Base-by-base conservation (phyloP, 768 basidiomycete species). In the Tylopilus balloui region DNA sequence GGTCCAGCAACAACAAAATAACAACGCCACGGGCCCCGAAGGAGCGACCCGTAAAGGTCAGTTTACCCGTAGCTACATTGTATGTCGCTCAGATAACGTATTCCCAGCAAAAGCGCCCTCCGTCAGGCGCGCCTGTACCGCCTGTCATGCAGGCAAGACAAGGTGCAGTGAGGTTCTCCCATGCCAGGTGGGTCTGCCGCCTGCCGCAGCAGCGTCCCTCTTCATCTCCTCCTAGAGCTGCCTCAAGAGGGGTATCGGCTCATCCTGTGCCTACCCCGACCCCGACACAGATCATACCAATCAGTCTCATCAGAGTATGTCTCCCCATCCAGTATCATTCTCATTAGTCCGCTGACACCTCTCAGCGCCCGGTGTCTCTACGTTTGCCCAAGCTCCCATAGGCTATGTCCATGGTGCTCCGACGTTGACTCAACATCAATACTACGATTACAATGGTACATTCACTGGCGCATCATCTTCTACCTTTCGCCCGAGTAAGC, bases 61-160 rank as follows among this genome's bases (percentile, higher is more conserved):
- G 78, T 76, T 52, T 52, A 47, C 28, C 44, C 42, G 47, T 55
- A 52, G 51, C 47, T 41, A 25, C 29, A 49, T 40, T 40, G 31
- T 52, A 45, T 38, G 42, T 5, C 45, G 34, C 51, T 57, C 54
- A 50, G 55, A 43, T 41, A 41, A 24, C 4, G 29, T 45, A 35
- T 55, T 41, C 48, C 42, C 63, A 88, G 86, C 86, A 52, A 88
- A 90, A 69, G 84, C 83, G 37, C 86, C 87, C 27, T 88, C 86
- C 37, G 88, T 88, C 47, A 79, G 88, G 55, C 76, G 88, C 54
- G 88, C 88, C 1, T 90, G 88, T 55, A 78, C 81, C 32, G 84
- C 88, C 13, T 90, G 88, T 68, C 88, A 90, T 67, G 73, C 85
- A 43, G 88, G 88, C 44, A 90, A 90, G 71, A 90, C 88, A 12